Evolutionary conservation across 768 basidiomycete genomes (phyloP).

Genomic region (Rhodocollybia butyracea): DNA sequence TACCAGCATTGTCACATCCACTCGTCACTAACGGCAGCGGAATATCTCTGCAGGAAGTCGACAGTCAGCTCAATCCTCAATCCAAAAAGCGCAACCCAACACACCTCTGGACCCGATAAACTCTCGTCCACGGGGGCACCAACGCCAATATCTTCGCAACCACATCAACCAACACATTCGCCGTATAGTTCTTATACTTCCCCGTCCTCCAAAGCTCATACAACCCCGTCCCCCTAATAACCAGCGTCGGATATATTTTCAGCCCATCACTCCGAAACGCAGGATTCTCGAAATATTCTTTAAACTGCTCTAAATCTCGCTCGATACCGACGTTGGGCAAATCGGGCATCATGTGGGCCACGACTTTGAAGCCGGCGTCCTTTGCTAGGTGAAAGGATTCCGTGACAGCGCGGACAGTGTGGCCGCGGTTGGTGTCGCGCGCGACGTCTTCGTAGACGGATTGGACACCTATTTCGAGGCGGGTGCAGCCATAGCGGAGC

Average conservation of each 20-base stretch:
- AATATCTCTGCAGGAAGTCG: conserved; percentile 66
- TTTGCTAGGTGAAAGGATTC: conserved; percentile 98
- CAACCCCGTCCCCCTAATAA: conserved; percentile 94
- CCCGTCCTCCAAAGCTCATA: conserved; percentile 97
- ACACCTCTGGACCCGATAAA: conserved; percentile 95
- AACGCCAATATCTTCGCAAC: conserved; percentile 94
- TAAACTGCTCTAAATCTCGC: conserved; percentile 97
- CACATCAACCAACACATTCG: conserved; percentile 97
- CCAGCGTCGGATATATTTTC: conserved; percentile 97
- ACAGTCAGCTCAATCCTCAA: conserved; percentile 5
- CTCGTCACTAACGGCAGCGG: conserved; percentile 95
- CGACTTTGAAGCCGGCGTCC: conserved; percentile 99
- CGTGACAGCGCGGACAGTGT: conserved; percentile 95
- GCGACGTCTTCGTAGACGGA: conserved; percentile 99
- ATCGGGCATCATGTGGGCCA: conserved; percentile 99
- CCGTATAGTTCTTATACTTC: conserved; percentile 98
- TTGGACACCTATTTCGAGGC: conserved; percentile 97
- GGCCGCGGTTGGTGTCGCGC: conserved; percentile 96
- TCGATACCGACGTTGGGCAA: conserved; percentile 97
- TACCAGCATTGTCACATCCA: conserved; percentile 97
- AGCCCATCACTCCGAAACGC: conserved; percentile 95
- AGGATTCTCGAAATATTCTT: conserved; percentile 99
- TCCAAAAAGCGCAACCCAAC: conserved; percentile 1
- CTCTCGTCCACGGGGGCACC: conserved; percentile 97
- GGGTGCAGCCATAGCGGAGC: conserved; percentile 98